A percentile compares a stretch with the other conserved stretches of the same genome.
phyloP scores from a whole-genome alignment of 139 green algal species.

The Chlamydomonas asymmetrica region DNA sequence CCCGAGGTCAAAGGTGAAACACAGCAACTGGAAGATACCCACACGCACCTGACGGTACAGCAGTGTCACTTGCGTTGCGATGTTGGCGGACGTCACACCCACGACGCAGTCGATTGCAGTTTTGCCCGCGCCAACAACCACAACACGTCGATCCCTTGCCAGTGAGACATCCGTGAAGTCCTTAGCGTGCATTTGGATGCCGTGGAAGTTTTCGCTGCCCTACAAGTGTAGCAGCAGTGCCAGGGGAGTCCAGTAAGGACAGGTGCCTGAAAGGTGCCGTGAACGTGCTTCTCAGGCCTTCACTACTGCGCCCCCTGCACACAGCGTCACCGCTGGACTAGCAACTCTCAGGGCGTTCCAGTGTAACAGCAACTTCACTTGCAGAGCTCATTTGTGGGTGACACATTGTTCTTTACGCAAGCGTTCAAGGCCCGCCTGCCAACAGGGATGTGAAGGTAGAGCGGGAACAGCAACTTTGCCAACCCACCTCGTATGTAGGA shows the following conservation, averaged over 20 bases:
- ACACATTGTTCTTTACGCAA: neutral
- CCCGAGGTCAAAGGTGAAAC: no score
- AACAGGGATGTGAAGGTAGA: neutral
- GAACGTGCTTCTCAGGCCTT: neutral
- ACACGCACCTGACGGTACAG: slow-evolving; percentile 12
- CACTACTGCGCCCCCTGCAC: neutral
- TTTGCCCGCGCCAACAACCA: slow-evolving; percentile 34
- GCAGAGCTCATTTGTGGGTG: neutral
- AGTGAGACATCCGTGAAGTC: slow-evolving; percentile 19
- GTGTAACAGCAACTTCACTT: neutral
- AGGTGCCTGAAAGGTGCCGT: neutral
- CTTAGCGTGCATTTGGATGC: slow-evolving; percentile 25
- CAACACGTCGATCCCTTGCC: slow-evolving; percentile 13
- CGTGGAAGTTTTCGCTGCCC: slow-evolving; percentile 11
- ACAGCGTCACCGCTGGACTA: neutral
- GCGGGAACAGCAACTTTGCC: neutral
- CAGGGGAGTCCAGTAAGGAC: neutral
- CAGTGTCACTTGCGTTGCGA: slow-evolving; percentile 18
- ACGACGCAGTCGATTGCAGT: slow-evolving; percentile 26
- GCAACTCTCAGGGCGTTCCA: neutral
- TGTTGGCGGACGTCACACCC: slow-evolving; percentile 12
- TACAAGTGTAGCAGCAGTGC: neutral
- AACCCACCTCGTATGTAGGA: slow-evolving; percentile 16
- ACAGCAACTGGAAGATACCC: neutral
- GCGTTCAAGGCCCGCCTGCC: neutral